These are phyloP conservation scores for Hygrophila difformis DNA, from an alignment of 257 asterid genomes.

Conservation along the genomic window DNA sequence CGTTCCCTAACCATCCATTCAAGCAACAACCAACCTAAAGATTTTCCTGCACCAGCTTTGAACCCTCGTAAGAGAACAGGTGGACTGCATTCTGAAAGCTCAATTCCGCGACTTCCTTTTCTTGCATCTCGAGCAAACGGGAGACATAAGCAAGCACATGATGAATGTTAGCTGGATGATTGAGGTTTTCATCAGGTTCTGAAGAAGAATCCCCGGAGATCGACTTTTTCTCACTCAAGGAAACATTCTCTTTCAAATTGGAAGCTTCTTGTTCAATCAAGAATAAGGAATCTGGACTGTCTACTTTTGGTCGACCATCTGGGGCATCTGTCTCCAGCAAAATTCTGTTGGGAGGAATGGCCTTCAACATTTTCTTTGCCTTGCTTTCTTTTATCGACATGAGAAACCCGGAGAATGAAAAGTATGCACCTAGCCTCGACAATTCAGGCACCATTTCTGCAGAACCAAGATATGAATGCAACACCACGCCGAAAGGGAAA, in stretches of 20 bases:
- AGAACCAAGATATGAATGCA: constrained; percentile 90
- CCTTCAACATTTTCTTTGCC: constrained; percentile 77
- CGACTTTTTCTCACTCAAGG: constrained; percentile 14
- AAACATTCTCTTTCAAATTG: constrained; percentile 8
- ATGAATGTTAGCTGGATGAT: constrained; percentile 89
- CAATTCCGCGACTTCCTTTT: constrained; percentile 53
- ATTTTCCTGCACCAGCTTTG: constrained; percentile 37
- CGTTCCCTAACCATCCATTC: too few species aligned
- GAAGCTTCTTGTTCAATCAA: constrained; percentile 22
- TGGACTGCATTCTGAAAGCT: constrained; percentile 60
- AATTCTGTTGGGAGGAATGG: constrained; percentile 72
- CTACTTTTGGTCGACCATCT: constrained; percentile 56
- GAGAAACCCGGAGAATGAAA: constrained; percentile 86
- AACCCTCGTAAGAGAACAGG: constrained; percentile 75
- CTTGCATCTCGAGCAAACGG: constrained; percentile 47
- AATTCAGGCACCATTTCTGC: constrained; percentile 94
- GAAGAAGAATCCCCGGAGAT: neutral
- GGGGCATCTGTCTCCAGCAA: constrained; percentile 97
- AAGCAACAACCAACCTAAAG: neutral
- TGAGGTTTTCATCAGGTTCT: constrained; percentile 25
- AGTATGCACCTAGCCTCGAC: constrained; percentile 76
- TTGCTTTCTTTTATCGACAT: constrained; percentile 85
- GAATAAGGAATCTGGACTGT: constrained; percentile 26
- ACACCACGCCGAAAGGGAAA: constrained; percentile 65
- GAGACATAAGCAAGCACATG: constrained; percentile 70